A percentile compares a stretch with the other conserved stretches of the same genome.
Conservation (phyloP, 164 flowering plant genomes). For the Chimonanthus salicifolius region DNA sequence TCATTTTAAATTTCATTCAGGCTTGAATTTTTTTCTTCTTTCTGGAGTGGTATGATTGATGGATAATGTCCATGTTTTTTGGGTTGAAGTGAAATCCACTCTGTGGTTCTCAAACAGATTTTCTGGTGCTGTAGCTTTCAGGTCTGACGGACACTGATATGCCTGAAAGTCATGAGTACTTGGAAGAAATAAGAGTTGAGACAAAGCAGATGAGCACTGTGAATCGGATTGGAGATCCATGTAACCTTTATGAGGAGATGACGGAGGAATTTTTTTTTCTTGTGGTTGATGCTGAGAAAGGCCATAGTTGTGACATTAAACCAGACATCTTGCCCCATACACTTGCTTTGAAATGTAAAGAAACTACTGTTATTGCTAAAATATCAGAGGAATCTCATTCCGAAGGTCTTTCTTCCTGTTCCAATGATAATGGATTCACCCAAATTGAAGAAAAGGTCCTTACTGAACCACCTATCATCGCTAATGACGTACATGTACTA, state of each 20-base stretch:
- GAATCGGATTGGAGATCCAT: conserved; percentile 11
- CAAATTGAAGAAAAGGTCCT: conserved; percentile 13
- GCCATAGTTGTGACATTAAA: not conserved
- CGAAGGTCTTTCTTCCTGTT: conserved; percentile 13
- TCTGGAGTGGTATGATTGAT: not conserved
- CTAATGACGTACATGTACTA: conserved; percentile 9
- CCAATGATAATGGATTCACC: conserved; percentile 5
- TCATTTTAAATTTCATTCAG: not conserved
- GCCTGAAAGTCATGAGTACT: conserved; percentile 8
- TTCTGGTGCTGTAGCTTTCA: conserved; percentile 29
- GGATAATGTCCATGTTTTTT: not conserved
- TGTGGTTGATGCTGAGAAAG: conserved; percentile 11
- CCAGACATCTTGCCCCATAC: conserved; percentile 2
- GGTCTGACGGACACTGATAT: conserved; percentile 13
- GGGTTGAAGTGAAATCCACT: not conserved
- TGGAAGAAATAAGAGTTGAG: conserved; percentile 15
- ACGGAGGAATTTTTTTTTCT: not conserved
- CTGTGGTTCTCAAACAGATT: conserved; percentile 8
- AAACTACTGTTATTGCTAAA: conserved; percentile 8
- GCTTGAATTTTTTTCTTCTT: not conserved
- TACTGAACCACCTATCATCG: conserved; percentile 12
- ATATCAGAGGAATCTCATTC: conserved; percentile 14
- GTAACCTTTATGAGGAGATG: conserved; percentile 9
- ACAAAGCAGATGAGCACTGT: conserved; percentile 10
- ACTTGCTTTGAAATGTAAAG: conserved; percentile 17